phyloP scores from a whole-genome alignment of 2,329 filamentous ascomycete genomes.

The Rugonectria rugulosa region DNA sequence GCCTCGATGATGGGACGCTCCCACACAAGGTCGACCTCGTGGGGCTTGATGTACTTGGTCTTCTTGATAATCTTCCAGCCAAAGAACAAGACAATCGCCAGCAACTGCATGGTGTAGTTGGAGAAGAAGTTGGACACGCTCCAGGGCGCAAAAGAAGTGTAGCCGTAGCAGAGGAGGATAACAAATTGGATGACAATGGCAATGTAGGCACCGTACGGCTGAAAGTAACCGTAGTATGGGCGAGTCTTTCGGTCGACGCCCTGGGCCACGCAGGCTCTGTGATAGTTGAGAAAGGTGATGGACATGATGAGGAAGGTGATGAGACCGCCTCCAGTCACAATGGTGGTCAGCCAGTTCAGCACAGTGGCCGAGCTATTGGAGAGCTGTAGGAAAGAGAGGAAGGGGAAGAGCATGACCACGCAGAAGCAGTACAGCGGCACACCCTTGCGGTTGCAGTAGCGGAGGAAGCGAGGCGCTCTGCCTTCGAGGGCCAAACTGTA shows the following conservation, averaged over 20 bases:
- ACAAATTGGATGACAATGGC: conserved; percentile 28
- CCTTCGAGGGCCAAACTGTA: background rate
- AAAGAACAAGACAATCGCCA: conserved; percentile 59
- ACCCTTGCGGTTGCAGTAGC: background rate
- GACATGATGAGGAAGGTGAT: conserved; percentile 1
- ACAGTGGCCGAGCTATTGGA: background rate
- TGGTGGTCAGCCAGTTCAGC: background rate
- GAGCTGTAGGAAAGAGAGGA: conserved; percentile 5
- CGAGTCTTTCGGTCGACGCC: background rate
- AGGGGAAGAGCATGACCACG: background rate
- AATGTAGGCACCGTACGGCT: conserved; percentile 10
- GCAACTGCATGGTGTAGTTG: conserved; percentile 63
- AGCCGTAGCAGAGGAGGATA: conserved; percentile 60
- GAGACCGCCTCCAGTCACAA: background rate
- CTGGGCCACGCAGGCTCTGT: background rate
- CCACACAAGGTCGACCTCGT: conserved; percentile 65
- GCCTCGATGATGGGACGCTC: conserved; percentile 62
- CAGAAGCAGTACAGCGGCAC: conserved; percentile 6
- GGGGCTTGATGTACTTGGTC: conserved; percentile 54
- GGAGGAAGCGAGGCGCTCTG: background rate
- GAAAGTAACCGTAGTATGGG: conserved; percentile 7
- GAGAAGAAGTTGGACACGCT: conserved; percentile 53
- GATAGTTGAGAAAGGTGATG: conserved; percentile 2
- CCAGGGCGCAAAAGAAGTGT: conserved; percentile 58
- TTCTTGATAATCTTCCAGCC: conserved; percentile 69